Evolutionary conservation across 2,329 filamentous ascomycete species (phyloP).

Genomic region (Thielaviopsis euricoi): DNA sequence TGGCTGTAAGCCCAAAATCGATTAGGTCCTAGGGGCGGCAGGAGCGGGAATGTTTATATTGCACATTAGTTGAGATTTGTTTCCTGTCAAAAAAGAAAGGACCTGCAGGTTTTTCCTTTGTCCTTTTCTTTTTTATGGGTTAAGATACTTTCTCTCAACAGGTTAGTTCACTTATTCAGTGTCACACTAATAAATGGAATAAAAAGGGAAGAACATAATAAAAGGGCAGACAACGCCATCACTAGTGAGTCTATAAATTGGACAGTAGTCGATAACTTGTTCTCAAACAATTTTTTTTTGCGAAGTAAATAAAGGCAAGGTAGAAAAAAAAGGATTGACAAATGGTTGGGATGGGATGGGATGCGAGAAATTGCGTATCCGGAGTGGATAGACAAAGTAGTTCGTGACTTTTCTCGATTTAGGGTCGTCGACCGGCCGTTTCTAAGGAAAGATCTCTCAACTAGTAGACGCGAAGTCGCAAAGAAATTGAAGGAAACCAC

Average conservation of each 20-base stretch:
- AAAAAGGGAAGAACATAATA: not conserved
- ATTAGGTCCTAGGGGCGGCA: not conserved
- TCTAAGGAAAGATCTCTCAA: too few species aligned
- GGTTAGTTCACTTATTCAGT: not conserved
- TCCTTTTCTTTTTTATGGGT: not conserved
- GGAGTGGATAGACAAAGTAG: too few species aligned
- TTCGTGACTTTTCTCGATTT: too few species aligned
- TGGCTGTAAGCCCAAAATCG: too few species aligned
- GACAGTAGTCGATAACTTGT: too few species aligned
- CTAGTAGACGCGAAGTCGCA: too few species aligned
- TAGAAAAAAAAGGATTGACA: not conserved
- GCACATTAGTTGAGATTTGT: not conserved
- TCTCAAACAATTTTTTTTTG: too few species aligned
- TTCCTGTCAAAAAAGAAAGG: not conserved
- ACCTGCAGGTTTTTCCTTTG: not conserved
- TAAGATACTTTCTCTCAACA: too few species aligned
- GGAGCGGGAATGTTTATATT: not conserved
- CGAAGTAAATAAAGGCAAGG: too few species aligned
- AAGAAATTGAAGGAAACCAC: not conserved
- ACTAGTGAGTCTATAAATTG: not conserved
- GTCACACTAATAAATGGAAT: not conserved
- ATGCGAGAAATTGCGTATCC: not conserved
- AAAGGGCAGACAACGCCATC: not conserved
- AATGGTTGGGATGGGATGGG: not conserved
- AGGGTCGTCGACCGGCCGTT: too few species aligned